phyloP scores from a whole-genome alignment of 495 filamentous ascomycete species.

The Astrocystis sublimbata region DNA sequence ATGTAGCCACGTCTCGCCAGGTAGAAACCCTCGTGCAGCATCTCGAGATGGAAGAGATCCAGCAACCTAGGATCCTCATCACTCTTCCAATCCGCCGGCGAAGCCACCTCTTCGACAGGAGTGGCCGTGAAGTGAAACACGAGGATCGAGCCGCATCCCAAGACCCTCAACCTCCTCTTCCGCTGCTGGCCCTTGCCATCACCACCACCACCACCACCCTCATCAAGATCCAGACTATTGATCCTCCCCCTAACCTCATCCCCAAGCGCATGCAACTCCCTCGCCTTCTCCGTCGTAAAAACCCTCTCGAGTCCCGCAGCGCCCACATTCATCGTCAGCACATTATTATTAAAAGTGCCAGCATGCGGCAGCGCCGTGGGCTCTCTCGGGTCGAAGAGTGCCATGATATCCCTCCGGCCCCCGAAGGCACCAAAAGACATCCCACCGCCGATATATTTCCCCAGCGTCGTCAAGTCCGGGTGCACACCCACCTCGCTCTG shows the following conservation, averaged over 20 bases:
- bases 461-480: conserved; percentile 62
- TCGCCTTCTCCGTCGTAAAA: conserved; percentile 42
- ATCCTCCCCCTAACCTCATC: conserved; percentile 39
- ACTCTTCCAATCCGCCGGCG: conserved; percentile 24
- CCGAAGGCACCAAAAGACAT: conserved; percentile 65
- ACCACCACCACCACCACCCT: background rate
- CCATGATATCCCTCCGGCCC: conserved; percentile 55
- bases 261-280: conserved; percentile 41
- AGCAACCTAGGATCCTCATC: conserved; percentile 36
- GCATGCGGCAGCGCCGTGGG: conserved; percentile 48
- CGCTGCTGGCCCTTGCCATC: too few species aligned
- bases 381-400: conserved; percentile 53
- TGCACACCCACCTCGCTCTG: conserved; percentile 42
- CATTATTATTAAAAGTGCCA: conserved; percentile 71
- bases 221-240: conserved; percentile 6
- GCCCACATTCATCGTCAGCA: conserved; percentile 59
- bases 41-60: conserved; percentile 53
- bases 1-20: conserved; percentile 44
- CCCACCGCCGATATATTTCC: conserved; percentile 66
- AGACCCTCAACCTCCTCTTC: conserved; percentile 33
- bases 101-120: conserved; percentile 23
- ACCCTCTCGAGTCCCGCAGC: conserved; percentile 44
- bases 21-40: conserved; percentile 52
- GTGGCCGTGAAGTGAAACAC: conserved; percentile 42
- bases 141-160: conserved; percentile 48